A percentile compares a stretch with the other conserved stretches of the same genome.
Evolutionary conservation across 768 basidiomycete genomes (phyloP).

Genomic region (Ephemerocybe angulata): DNA sequence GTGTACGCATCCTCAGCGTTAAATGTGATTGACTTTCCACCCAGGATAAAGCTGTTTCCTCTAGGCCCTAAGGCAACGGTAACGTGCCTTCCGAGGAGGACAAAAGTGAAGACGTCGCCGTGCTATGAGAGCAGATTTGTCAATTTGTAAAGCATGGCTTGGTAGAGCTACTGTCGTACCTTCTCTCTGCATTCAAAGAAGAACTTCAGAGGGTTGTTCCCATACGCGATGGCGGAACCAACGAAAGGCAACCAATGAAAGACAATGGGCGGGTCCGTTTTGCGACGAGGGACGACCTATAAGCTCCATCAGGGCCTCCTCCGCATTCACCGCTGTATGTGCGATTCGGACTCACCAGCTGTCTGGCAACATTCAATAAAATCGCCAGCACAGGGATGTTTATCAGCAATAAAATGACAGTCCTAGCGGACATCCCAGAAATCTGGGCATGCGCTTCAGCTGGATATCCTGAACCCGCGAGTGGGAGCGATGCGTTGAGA

Average conservation of each 20-base stretch:
- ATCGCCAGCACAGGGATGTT: no score
- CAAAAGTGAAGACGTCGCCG: constrained; percentile 93
- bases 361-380: constrained; percentile 78
- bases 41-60: constrained; percentile 92
- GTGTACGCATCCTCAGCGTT: constrained; percentile 97
- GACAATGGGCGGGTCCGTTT: constrained; percentile 79
- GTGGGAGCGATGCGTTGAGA: no score
- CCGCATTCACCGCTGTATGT: background rate
- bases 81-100: constrained; percentile 82
- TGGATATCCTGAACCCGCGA: no score
- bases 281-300: constrained; percentile 65
- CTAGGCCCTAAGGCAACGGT: constrained; percentile 89
- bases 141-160: no score
- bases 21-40: constrained; percentile 87
- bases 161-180: no score
- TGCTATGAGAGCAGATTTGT: no score
- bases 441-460: no score
- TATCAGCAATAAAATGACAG: no score
- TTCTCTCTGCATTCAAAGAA: constrained; percentile 74
- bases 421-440: no score
- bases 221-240: constrained; percentile 86
- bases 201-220: constrained; percentile 89
- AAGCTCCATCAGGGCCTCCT: background rate
- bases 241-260: constrained; percentile 91
- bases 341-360: constrained; percentile 52